Evolutionary conservation across 805 yeast species (phyloP).

Genomic region (Candida boidinii): DNA sequence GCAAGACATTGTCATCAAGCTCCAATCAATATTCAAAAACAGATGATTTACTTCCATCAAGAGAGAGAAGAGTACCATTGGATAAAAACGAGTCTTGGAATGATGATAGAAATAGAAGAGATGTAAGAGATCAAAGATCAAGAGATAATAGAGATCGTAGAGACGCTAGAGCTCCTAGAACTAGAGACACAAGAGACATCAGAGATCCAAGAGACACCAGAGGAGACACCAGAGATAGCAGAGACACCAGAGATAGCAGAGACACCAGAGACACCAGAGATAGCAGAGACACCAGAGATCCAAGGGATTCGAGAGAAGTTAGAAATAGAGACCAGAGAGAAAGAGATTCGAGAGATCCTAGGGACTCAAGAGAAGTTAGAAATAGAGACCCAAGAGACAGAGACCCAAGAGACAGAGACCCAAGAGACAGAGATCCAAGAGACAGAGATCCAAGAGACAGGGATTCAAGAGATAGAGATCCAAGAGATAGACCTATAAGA

Average conservation of each 20-base stretch:
- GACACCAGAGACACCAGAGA: neutral
- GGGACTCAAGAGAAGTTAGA: neutral
- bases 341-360: neutral
- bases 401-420: conserved; percentile 1
- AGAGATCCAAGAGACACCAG: neutral
- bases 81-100: neutral
- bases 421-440: neutral
- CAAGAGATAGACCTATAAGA: neutral
- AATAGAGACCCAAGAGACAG: neutral
- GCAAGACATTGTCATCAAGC: neutral
- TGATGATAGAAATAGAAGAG: neutral
- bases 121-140: neutral
- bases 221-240: neutral
- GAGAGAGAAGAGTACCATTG: neutral
- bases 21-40: neutral
- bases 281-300: neutral
- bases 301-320: neutral
- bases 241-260: neutral
- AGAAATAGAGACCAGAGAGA: neutral
- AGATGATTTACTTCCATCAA: neutral
- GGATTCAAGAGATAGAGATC: conserved; percentile 1
- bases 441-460: neutral
- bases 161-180: too few relatives aligned
- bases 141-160: neutral
- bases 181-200: too few relatives aligned